Evolutionary conservation across 2,329 filamentous ascomycete species (phyloP).

Genomic region (Penicillium thymicola): DNA sequence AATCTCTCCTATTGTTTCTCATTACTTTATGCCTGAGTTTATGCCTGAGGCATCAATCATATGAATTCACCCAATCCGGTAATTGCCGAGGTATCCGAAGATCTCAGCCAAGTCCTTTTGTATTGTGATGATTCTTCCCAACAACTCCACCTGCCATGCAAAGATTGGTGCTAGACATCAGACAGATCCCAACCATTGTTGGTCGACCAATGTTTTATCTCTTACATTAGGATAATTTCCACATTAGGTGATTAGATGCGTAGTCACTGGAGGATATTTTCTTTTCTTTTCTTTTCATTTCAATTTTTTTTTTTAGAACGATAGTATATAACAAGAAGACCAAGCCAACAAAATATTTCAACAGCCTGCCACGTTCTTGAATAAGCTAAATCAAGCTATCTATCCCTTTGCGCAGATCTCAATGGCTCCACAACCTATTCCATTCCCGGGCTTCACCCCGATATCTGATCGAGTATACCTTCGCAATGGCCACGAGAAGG

Average conservation of each 20-base stretch:
- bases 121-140: background rate
- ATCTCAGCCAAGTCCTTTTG: background rate
- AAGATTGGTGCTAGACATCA: conserved; percentile 3
- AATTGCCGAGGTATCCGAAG: background rate
- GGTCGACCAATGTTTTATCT: background rate
- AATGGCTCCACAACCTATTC: conserved; percentile 19
- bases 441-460: conserved; percentile 47
- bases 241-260: background rate
- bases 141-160: background rate
- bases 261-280: background rate
- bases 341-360: background rate
- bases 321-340: background rate
- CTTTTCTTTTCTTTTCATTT: background rate
- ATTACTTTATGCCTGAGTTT: background rate
- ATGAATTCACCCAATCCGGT: background rate
- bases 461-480: conserved; percentile 50
- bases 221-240: background rate
- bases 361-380: background rate
- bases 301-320: background rate
- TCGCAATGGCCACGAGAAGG: conserved; percentile 27
- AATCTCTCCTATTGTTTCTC: background rate
- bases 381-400: background rate
- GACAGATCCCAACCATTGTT: conserved; percentile 3
- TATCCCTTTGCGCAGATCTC: background rate
- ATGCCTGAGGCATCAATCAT: background rate